Evolutionary conservation across 2,329 filamentous ascomycete species (phyloP).

Genomic region (Colletotrichum coccodes): DNA sequence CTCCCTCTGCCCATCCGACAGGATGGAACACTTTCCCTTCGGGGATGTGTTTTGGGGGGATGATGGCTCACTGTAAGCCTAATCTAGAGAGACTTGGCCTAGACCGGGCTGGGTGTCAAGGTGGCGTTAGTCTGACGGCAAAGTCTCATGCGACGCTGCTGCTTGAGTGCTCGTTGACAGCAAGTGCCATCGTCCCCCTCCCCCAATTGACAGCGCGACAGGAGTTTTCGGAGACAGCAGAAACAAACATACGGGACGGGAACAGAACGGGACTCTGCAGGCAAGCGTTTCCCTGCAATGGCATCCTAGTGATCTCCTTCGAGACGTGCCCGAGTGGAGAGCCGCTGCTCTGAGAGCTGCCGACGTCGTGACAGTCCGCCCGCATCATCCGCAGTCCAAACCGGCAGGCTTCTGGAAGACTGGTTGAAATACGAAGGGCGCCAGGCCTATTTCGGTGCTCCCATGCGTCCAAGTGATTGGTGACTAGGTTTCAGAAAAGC

Average conservation of each 20-base stretch:
- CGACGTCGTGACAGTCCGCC: not conserved
- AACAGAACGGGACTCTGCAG: not conserved
- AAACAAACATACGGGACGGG: not conserved
- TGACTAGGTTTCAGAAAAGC: conserved; percentile 28
- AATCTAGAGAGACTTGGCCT: no score
- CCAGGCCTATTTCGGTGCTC: conserved; percentile 11
- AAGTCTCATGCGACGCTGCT: not conserved
- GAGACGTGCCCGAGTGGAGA: no score
- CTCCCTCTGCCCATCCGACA: not conserved
- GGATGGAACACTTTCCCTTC: not conserved
- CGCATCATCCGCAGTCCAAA: not conserved
- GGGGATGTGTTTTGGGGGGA: not conserved
- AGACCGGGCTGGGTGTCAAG: not conserved
- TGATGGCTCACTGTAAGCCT: no score
- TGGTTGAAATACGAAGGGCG: not conserved
- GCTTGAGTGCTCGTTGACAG: not conserved
- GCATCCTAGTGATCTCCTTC: not conserved
- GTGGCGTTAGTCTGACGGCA: not conserved
- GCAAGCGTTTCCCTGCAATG: not conserved
- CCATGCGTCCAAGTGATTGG: conserved; percentile 6
- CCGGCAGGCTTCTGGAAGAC: conserved; percentile 20
- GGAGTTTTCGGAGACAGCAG: not conserved
- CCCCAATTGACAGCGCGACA: not conserved
- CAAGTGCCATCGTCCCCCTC: no score
- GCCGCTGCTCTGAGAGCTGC: not conserved